phyloP scores from a whole-genome alignment of 148 eudicot genomes.

The Beta vulgaris region DNA sequence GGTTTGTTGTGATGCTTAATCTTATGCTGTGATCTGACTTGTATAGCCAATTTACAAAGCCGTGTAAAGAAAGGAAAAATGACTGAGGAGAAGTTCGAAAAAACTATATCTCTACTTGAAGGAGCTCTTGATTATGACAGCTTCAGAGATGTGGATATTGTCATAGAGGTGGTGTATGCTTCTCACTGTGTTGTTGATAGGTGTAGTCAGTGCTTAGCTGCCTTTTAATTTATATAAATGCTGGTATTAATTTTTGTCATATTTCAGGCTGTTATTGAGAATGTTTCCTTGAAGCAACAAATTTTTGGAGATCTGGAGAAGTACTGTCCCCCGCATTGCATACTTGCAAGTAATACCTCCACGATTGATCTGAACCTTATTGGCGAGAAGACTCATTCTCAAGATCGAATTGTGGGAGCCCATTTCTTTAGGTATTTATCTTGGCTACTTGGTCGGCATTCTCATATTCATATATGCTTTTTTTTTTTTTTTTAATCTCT shows the following conservation, averaged over 20 bases:
- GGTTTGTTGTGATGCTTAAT: constrained; percentile 13
- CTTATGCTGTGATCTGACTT: constrained; percentile 17
- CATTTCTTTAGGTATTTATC: constrained; percentile 82
- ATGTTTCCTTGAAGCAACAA: constrained; percentile 80
- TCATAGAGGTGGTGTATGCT: constrained; percentile 68
- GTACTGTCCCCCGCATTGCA: constrained; percentile 84
- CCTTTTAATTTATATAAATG: not conserved
- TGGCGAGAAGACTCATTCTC: constrained; percentile 80
- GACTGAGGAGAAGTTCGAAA: constrained; percentile 71
- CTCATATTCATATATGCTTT: not conserved
- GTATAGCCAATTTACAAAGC: constrained; percentile 81
- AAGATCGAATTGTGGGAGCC: constrained; percentile 82
- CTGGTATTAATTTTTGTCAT: not conserved
- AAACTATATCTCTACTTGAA: constrained; percentile 70
- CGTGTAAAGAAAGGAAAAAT: constrained; percentile 87
- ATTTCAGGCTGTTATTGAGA: constrained; percentile 88
- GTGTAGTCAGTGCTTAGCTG: not conserved
- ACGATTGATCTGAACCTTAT: constrained; percentile 89
- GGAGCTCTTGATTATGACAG: constrained; percentile 77
- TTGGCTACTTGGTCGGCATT: not conserved
- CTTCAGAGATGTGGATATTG: constrained; percentile 93
- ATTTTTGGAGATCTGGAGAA: constrained; percentile 89
- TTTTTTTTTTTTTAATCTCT: not conserved
- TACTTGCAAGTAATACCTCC: constrained; percentile 96
- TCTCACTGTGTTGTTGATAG: not conserved